Base-by-base conservation (phyloP, 805 yeast species). In the Kuraishia ogatae region DNA sequence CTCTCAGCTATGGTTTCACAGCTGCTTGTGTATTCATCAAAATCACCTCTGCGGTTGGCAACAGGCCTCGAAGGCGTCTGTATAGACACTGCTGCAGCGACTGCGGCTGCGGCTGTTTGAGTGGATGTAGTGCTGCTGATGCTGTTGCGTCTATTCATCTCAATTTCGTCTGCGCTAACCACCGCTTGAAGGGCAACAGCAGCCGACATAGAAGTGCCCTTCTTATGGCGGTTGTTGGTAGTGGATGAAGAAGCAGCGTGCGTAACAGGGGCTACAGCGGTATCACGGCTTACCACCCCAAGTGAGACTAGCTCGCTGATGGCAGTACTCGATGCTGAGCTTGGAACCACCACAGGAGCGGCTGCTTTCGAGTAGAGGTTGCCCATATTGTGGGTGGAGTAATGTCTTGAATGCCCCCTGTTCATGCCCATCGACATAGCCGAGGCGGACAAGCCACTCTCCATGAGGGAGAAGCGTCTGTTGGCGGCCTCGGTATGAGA, bases 171-270 rank as follows among this genome's bases (percentile, higher is more conserved):
- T 8, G 87, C 88, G 57, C 83, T 81, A 15, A 83, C 90, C 54
- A 86, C 87, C 0, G 91, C 91, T 64, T 85, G 88, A 56, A 87
- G 71, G 10, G 87, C 92, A 58, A 76, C 64, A 43, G 88, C 81
- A 2, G 90, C 92, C 1, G 87, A 73, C 1, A 35, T 35, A 10
- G 83, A 73, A 56, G 39, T 22, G 13, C 46, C n/a, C 19, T 28
- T 26, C 52, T n/a, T n/a, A 7, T 29, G 39, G 39, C 50, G 39
- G 35, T 51, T 29, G n/a, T 29, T 22, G 47, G 70, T 60, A 17
- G 58, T 54, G 6, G 67, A 65, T 1, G 70, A 60, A 1, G 73
- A 65, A 3, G 70, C 59, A 1, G 71, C 66, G 22, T 67, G 59
- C 21, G 71, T 72, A 10, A 66, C 67, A 1, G 71, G 63, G 50